Evolutionary conservation across 1,284 basidiomycete species (phyloP).

Genomic region (Melampsora americana): DNA sequence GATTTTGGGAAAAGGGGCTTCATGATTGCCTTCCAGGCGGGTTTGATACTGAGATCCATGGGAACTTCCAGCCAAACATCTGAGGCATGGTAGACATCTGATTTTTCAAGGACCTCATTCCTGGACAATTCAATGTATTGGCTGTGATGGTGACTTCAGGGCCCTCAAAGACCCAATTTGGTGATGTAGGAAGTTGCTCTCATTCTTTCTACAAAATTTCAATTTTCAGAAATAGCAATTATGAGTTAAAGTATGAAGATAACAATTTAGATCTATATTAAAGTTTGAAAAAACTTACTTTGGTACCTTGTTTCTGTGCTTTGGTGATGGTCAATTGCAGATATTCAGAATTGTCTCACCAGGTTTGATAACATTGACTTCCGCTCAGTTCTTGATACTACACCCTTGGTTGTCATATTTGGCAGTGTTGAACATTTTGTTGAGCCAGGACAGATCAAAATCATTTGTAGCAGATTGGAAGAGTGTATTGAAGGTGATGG

Average conservation of each 20-base stretch:
- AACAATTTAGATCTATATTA: background rate
- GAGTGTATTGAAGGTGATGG: too few relatives aligned
- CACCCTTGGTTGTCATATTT: too few relatives aligned
- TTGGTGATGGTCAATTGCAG: too few relatives aligned
- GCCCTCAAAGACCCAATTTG: slow-evolving; percentile 68
- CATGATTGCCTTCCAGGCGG: slow-evolving; percentile 98
- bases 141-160: slow-evolving; percentile 77
- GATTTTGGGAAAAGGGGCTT: slow-evolving; percentile 87
- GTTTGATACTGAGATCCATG: slow-evolving; percentile 98
- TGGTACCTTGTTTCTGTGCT: too few relatives aligned
- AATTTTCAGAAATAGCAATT: slow-evolving; percentile 20
- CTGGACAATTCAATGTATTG: slow-evolving; percentile 82
- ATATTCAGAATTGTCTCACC: too few relatives aligned
- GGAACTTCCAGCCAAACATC: slow-evolving; percentile 73
- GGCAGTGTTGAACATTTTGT: too few relatives aligned
- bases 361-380: too few relatives aligned
- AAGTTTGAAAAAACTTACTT: background rate
- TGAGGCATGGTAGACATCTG: slow-evolving; percentile 72
- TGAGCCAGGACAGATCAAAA: too few relatives aligned
- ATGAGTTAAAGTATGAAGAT: slow-evolving; percentile 4
- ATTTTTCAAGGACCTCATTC: slow-evolving; percentile 63
- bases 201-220: slow-evolving; percentile 63
- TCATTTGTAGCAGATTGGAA: too few relatives aligned
- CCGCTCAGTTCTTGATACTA: too few relatives aligned
- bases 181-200: slow-evolving; percentile 68